Base-by-base conservation (phyloP, 2,329 filamentous ascomycete genomes). In the Scytalidium lignicola region DNA sequence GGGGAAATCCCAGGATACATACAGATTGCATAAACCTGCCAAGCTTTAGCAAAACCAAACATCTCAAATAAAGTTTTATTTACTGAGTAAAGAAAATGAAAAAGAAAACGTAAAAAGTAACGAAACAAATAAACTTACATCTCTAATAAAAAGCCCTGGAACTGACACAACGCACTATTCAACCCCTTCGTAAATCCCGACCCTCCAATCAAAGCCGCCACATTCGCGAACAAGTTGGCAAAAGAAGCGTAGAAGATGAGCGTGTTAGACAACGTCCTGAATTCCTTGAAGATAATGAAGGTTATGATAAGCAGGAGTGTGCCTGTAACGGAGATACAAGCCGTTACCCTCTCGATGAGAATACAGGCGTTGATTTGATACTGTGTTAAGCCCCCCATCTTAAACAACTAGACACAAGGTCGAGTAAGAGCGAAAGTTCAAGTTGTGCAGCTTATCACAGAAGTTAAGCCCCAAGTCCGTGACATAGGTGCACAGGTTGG, bases 131-230 rank as follows among this genome's bases (percentile, higher is more conserved):
- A 90, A 86, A 43, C 55, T 52, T 44, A 62, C 89, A 88, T 88
- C 64, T 95, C 88, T 52, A 95, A 85, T n/a, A 95, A 67, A 55
- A 91, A 87, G 0, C 73, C 87, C 61, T 95, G 89, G 22, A 89
- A 78, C 62, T 89, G 84, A 61, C 88, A 85, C 9, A 62, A 29
- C 13, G 54, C 53, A 3, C 54, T 51, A 45, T 58, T 54, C 22
- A 52, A 43, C 48, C 39, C 49, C 43, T 53, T 21, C 2, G 39
- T 21, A 10, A 63, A 42, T 2, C 73, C 76, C 2, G 71, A 69
- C 70, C 20, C 72, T 64, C 76, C 76, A 40, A 83, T 78, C 4
- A 82, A 62, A 5, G 79, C 80, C 0, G 75, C 80, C 29, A 78
- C 69, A 62, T 80, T 82, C 22, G 74, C 71, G 50, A 80, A 63